Evolutionary conservation across 1,284 basidiomycete species (phyloP).

Genomic region (Pseudozyma hubeiensis): DNA sequence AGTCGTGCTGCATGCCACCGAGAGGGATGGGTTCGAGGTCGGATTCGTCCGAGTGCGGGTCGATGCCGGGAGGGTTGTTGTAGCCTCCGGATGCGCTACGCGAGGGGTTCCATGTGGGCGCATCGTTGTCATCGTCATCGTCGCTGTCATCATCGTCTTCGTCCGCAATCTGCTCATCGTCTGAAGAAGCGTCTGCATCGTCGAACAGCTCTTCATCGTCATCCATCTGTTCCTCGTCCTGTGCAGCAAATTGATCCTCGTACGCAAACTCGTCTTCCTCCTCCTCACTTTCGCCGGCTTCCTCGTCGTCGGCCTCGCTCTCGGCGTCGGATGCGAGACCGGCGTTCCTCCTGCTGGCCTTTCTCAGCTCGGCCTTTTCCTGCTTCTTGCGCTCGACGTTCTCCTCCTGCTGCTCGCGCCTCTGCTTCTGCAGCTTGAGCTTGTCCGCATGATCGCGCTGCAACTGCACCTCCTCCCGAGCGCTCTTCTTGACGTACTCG

Average conservation of each 20-base stretch:
- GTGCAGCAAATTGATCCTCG: conserved; percentile 48
- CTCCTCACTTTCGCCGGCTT: conserved; percentile 31
- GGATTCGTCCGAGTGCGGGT: conserved; percentile 45
- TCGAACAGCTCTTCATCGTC: conserved; percentile 50
- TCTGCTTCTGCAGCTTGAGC: conserved; percentile 44
- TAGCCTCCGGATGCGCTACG: conserved; percentile 22
- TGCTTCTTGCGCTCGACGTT: conserved; percentile 61
- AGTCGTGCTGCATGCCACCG: conserved; percentile 50
- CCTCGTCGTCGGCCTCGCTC: conserved; percentile 14
- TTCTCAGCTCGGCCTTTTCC: conserved; percentile 44
- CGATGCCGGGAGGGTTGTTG: conserved; percentile 36
- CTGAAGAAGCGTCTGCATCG: conserved; percentile 24
- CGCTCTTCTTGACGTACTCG: conserved; percentile 58
- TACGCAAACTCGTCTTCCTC: conserved; percentile 65
- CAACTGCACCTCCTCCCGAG: conserved; percentile 38
- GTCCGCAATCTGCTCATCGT: conserved; percentile 19
- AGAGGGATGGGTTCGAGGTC: conserved; percentile 60
- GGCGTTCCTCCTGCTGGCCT: conserved; percentile 17
- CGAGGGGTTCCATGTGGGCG: conserved; percentile 22
- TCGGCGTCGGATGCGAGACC: conserved; percentile 36
- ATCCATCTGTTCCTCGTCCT: neutral
- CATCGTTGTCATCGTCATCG: conserved; percentile 2
- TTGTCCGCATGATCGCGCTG: conserved; percentile 37
- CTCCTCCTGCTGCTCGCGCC: conserved; percentile 54
- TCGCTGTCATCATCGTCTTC: conserved; percentile 22